Percentiles rank a stretch among this genome's conserved stretches.
Conservation (phyloP, 225 moss, liverwort and hornwort genomes). For the Thuidium tamariscinum region DNA sequence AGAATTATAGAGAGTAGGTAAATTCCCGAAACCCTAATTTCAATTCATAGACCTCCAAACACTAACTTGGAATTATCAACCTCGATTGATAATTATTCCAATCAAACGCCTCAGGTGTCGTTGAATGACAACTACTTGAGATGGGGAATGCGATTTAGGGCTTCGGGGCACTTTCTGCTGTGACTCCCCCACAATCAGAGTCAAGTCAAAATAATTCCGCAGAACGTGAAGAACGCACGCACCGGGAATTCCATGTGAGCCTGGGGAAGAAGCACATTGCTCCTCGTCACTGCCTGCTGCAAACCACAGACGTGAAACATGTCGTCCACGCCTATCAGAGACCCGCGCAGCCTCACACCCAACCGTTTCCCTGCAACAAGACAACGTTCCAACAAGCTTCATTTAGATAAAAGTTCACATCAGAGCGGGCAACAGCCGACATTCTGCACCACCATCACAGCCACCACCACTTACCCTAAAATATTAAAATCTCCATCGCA, state of each 20-base stretch:
- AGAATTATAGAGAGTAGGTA: background rate
- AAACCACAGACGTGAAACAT: conserved; percentile 17
- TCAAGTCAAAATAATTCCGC: background rate
- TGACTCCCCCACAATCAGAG: background rate
- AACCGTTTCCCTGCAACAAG: background rate
- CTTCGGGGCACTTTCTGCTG: background rate
- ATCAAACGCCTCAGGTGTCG: background rate
- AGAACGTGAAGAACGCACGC: background rate
- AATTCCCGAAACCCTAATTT: background rate
- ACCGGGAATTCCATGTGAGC: conserved; percentile 11
- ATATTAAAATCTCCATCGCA: background rate
- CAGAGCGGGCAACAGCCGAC: background rate
- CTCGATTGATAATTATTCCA: background rate
- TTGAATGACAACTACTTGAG: background rate
- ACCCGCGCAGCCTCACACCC: background rate
- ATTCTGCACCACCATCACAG: background rate
- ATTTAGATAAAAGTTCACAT: background rate
- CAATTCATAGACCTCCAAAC: background rate
- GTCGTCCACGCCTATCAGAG: background rate
- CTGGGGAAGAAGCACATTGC: conserved; percentile 10
- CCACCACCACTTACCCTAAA: background rate
- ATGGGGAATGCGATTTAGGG: background rate
- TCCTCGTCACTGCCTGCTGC: conserved; percentile 16
- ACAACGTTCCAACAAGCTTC: background rate
- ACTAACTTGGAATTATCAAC: background rate